phyloP scores from a whole-genome alignment of 768 basidiomycete species.

The Xerocomellus amylosporus region DNA sequence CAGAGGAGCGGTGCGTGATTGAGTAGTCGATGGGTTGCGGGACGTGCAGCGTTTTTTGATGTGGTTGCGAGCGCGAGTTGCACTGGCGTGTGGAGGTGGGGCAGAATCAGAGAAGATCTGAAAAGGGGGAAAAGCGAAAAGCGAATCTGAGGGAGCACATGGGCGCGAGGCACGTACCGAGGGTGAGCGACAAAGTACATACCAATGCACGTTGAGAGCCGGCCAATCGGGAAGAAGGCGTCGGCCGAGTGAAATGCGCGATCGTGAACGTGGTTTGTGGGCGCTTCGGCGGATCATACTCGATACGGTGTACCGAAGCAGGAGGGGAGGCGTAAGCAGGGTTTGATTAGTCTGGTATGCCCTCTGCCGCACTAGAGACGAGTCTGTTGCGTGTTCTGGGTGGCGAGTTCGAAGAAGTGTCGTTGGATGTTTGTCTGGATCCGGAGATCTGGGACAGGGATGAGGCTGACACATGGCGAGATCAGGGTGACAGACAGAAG shows the following conservation, averaged over 20 bases:
- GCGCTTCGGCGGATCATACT: constrained; percentile 22
- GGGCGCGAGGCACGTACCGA: constrained; percentile 21
- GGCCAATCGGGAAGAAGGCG: constrained; percentile 12
- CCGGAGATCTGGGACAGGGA: constrained; percentile 16
- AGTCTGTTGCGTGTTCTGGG: constrained; percentile 3
- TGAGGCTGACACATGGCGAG: constrained; percentile 12
- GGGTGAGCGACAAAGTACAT: constrained; percentile 9
- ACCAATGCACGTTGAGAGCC: constrained; percentile 6
- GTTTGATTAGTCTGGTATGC: constrained; percentile 10
- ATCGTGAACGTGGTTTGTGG: constrained; percentile 17
- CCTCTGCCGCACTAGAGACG: constrained; percentile 20
- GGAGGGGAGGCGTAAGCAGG: neutral
- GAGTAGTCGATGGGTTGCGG: neutral
- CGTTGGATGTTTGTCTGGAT: constrained; percentile 5
- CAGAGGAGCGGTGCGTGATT: constrained; percentile 2
- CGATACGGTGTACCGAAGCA: constrained; percentile 8
- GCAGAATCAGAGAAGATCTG: constrained; percentile 28
- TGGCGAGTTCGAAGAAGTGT: constrained; percentile 13
- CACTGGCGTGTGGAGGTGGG: constrained; percentile 18
- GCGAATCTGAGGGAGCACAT: constrained; percentile 32
- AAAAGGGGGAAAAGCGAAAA: constrained; percentile 9
- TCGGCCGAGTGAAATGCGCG: constrained; percentile 13
- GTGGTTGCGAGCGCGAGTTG: constrained; percentile 1
- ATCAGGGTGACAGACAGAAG: constrained; percentile 3
- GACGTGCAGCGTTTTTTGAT: neutral